Base-by-base conservation (phyloP, 2,329 filamentous ascomycete species). In the Chrysoporthe austroafricana region DNA sequence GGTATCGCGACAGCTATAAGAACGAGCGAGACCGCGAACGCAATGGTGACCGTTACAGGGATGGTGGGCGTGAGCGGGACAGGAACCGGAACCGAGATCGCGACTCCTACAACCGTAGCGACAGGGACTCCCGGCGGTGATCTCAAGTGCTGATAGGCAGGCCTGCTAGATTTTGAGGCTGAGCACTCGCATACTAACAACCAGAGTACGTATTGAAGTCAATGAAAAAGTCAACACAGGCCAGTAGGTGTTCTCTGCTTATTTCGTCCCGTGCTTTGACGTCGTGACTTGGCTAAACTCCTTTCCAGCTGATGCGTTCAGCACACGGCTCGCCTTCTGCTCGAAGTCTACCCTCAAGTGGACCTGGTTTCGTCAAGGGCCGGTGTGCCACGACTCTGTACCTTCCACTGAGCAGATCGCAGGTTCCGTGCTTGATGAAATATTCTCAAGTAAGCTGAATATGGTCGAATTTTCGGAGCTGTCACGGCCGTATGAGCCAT, bases 1-100 rank as follows among this genome's bases (percentile, higher is more conserved):
- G 80, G 52, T 71, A 77, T 61, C 74, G 74, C 18, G 76, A 77
- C 64, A 80, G 78, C 71, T 84, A 86, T 70, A 85, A 84, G 72
- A 76, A 77, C 32, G 82, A 84, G 69, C 75, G 80, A 32, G 81
- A 84, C 11, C 74, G 79, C 26, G 82, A 84, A 69, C 74, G 78
- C 61, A 78, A 80, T 39, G 74, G 79, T 39, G 79, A 81, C 62
- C 72, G 76, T 21, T 69, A 76, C 48, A 54, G 68, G 21, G 68
- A 70, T 44, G 70, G 75, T 18, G 59, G 67, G 39, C 65, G 68
- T 26, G 63, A 54, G n/a, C 57, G 65, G 32, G 62, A 64, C 36
- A 57, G 62, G 26, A 46, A 70, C 58, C 58, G 62, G 2, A 62
- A 68, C 21, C 50, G 64, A 39, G 61, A 67, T 50, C 64, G 68